Percentiles rank a stretch among this genome's conserved stretches.
phyloP scores from a whole-genome alignment of 2,329 filamentous ascomycete genomes.

The Exophiala oligosperma region DNA sequence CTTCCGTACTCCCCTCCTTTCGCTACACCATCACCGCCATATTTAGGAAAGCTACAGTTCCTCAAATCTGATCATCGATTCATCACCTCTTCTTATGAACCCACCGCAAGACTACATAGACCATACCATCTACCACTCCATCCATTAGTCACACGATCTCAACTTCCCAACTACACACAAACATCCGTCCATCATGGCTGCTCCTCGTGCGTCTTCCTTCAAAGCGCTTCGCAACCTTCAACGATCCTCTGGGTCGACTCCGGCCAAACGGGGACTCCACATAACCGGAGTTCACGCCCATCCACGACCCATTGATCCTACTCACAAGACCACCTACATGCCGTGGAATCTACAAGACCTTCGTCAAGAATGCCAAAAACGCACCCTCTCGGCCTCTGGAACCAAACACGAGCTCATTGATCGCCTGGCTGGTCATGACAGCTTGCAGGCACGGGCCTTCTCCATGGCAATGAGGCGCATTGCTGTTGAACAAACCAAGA shows the following conservation, averaged over 20 bases:
- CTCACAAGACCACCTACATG: slow-evolving; percentile 54
- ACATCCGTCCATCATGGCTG: slow-evolving; percentile 39
- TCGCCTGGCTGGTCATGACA: slow-evolving; percentile 54
- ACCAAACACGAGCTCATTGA: slow-evolving; percentile 54
- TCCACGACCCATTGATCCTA: slow-evolving; percentile 48
- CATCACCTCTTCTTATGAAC: slow-evolving; percentile 22
- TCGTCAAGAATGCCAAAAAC: slow-evolving; percentile 51
- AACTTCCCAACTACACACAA: neutral
- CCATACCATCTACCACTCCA: slow-evolving; percentile 28
- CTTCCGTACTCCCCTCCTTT: neutral
- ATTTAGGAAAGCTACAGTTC: no score
- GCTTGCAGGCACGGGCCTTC: slow-evolving; percentile 54
- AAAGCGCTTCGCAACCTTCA: slow-evolving; percentile 46
- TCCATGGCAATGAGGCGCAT: slow-evolving; percentile 55
- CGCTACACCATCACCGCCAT: neutral
- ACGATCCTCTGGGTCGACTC: slow-evolving; percentile 32
- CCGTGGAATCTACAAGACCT: slow-evolving; percentile 54
- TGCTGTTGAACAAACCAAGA: slow-evolving; percentile 36
- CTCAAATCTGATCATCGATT: neutral
- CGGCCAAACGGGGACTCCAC: slow-evolving; percentile 53
- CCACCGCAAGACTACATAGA: slow-evolving; percentile 31
- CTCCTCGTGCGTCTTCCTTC: slow-evolving; percentile 46
- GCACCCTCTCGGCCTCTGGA: slow-evolving; percentile 48
- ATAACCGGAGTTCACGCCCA: slow-evolving; percentile 62
- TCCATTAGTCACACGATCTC: slow-evolving; percentile 19